These are phyloP conservation scores for Hypoxylon fuscum DNA, from an alignment of 495 filamentous ascomycete genomes.

Conservation along the genomic window DNA sequence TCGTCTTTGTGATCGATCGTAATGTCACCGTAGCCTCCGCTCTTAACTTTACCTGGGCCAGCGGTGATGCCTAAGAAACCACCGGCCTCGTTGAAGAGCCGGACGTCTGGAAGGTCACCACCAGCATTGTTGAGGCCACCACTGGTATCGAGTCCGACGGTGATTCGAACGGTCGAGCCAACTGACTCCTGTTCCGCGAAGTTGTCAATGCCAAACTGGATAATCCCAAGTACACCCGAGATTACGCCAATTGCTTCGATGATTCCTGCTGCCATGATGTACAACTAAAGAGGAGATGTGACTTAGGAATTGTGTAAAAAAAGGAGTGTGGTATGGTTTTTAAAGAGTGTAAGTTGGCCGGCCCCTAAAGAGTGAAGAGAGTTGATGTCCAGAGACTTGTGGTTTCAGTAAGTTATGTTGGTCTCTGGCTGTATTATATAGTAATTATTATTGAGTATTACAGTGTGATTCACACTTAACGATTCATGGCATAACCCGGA, in stretches of 20 bases:
- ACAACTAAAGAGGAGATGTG: neutral
- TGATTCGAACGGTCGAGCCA: slow-evolving; percentile 36
- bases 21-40: slow-evolving; percentile 37
- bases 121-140: slow-evolving; percentile 35
- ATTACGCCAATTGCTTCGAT: slow-evolving; percentile 34
- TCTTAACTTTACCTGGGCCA: slow-evolving; percentile 35
- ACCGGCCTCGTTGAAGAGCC: slow-evolving; percentile 44
- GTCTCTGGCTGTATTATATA: too few species aligned
- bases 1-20: slow-evolving; percentile 30
- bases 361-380: too few species aligned
- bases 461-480: too few species aligned
- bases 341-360: neutral
- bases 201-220: slow-evolving; percentile 36
- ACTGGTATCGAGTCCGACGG: slow-evolving; percentile 38
- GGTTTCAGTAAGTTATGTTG: too few species aligned
- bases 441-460: too few species aligned
- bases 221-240: slow-evolving; percentile 28
- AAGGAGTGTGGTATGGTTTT: neutral
- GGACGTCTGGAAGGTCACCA: slow-evolving; percentile 46
- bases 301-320: neutral
- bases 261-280: slow-evolving; percentile 27
- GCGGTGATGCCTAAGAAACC: slow-evolving; percentile 35
- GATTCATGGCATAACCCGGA: too few species aligned
- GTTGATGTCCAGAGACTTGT: too few species aligned
- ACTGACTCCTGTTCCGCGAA: slow-evolving; percentile 14